Conservation (phyloP, 1,284 basidiomycete species). For the Abortiporus biennis region DNA sequence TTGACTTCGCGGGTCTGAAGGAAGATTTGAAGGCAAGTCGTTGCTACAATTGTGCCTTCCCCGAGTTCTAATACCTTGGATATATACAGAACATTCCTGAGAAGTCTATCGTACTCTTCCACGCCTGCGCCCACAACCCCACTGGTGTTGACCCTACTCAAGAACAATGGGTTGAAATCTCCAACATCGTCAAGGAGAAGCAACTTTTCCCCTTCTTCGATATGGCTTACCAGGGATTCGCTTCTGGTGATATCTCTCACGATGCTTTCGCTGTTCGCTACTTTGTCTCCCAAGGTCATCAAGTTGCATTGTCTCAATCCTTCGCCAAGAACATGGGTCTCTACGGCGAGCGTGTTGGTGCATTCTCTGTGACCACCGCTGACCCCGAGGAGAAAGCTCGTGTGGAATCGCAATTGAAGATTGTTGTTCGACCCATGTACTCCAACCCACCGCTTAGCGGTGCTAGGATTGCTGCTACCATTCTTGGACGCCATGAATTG, state of each 20-base stretch:
- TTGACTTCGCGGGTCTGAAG: conserved; percentile 92
- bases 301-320: conserved; percentile 84
- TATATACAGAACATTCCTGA: conserved; percentile 62
- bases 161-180: conserved; percentile 92
- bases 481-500: conserved; percentile 73
- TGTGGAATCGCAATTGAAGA: conserved; percentile 92
- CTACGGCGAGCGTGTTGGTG: conserved; percentile 95
- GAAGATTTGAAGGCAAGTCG: conserved; percentile 71
- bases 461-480: conserved; percentile 84
- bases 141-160: conserved; percentile 95
- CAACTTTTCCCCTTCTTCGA: conserved; percentile 91
- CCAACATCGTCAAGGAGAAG: conserved; percentile 83
- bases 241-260: conserved; percentile 81
- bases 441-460: conserved; percentile 98
- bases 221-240: conserved; percentile 97
- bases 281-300: conserved; percentile 88
- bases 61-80: conserved; percentile 3
- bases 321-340: conserved; percentile 99
- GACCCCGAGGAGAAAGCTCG: conserved; percentile 83
- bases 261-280: conserved; percentile 95
- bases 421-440: conserved; percentile 96
- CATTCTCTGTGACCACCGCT: conserved; percentile 81
- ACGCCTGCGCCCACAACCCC: conserved; percentile 97
- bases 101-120: conserved; percentile 78
- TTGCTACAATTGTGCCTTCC: too few species aligned